Evolutionary conservation across 148 eudicot species (phyloP).

Genomic region (Heliamphora exappendiculata): DNA sequence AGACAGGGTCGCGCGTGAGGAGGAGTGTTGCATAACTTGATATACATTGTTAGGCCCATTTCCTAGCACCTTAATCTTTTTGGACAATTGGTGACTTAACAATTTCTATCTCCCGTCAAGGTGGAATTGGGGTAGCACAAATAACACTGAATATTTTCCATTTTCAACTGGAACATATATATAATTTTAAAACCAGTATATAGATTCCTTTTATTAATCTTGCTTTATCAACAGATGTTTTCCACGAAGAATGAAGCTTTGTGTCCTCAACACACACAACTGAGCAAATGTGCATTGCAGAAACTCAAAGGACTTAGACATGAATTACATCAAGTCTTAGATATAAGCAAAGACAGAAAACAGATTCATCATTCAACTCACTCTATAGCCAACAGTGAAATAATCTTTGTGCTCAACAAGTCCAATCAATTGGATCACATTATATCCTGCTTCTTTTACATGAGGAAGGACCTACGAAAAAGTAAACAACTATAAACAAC

Average conservation of each 20-base stretch:
- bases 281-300: background rate
- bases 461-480: constrained; percentile 66
- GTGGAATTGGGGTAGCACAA: too few species aligned
- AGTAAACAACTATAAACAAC: constrained; percentile 4
- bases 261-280: background rate
- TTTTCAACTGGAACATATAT: background rate
- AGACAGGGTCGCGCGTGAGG: too few species aligned
- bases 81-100: too few species aligned
- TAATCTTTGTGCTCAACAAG: constrained; percentile 97
- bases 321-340: background rate
- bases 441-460: constrained; percentile 84
- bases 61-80: too few species aligned
- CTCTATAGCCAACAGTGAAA: constrained; percentile 89
- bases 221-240: background rate
- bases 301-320: constrained; percentile 2
- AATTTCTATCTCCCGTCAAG: too few species aligned
- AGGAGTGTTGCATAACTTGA: too few species aligned
- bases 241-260: background rate
- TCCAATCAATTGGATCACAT: constrained; percentile 88
- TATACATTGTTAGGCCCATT: too few species aligned
- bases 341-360: background rate
- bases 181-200: background rate
- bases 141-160: too few species aligned
- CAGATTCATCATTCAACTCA: constrained; percentile 33
- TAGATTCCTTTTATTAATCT: background rate